Evolutionary conservation across 768 basidiomycete genomes (phyloP), one percentile per base, ranked within the genome.

Genomic region (Boletus eberwhitei): DNA sequence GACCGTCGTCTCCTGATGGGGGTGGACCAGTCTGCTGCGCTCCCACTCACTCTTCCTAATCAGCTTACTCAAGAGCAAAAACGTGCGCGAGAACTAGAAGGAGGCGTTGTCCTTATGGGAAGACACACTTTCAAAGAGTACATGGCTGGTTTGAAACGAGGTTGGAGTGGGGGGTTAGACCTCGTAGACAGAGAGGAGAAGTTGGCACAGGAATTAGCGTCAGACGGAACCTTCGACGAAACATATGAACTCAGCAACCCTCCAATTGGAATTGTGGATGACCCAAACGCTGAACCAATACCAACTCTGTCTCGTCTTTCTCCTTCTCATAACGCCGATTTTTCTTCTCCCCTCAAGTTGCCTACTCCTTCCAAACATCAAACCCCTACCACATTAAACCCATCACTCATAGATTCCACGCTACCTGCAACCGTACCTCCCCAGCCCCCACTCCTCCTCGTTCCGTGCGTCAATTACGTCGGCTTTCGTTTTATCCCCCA

Each of bases 51-150:
- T 45, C 67, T 85, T n/a, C 80, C 86, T 16, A 77, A 79, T 24
- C 76, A 80, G 55, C 77, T 75, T 45, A 73, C 83, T 26, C 77
- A 74, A 1, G 76, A 79, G 13, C 79, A 83, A 61, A 75, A 76
- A 43, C 79, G 77, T 4, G 70, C 77, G 54, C 79, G 81, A 19
- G 84, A 87, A 57, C 75, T 91, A 9, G 82, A 85, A n/a, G 94
- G 94, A 13, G 96, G 95, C 2, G 79, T 85, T 38, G 79, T 97
- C 53, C 75, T 99, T 53, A 71, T 99, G 31, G 97, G 97, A 4
- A 83, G 97, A 47, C 84, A 90, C 35, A 89, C 92, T 1, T 80
- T 96, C 72, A 99, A 98, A 74, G 97, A 99, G 74, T 98, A 90
- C 70, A 83, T 98, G 83, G 79, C 85, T 51, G 97, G 96, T 3